A percentile compares a stretch with the other conserved stretches of the same genome.
These are phyloP conservation scores for Telopea speciosissima DNA, from an alignment of 177 flowering plant genomes.

Conservation along the genomic window DNA sequence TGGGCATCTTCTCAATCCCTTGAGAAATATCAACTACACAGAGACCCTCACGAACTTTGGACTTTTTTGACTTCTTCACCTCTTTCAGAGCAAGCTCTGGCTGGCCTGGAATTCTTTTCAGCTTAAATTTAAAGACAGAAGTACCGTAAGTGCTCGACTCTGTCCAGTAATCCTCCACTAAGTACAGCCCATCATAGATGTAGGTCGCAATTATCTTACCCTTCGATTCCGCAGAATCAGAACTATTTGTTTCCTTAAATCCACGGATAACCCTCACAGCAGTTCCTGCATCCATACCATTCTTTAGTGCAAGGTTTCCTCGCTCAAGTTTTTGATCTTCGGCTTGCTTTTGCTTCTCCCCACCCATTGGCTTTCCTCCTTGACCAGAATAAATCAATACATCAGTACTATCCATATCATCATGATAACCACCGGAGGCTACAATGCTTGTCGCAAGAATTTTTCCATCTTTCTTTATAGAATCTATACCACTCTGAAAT, in stretches of 20 bases:
- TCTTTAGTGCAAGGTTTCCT: conserved; percentile 74
- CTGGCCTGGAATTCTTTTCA: conserved; percentile 61
- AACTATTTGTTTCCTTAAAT: conserved; percentile 25
- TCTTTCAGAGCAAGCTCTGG: conserved; percentile 60
- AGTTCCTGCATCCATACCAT: conserved; percentile 36
- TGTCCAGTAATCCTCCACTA: conserved; percentile 47
- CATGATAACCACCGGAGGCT: conserved; percentile 61
- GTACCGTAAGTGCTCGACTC: conserved; percentile 46
- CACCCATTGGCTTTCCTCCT: conserved; percentile 50
- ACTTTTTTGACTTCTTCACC: conserved; percentile 50
- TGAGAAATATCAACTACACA: conserved; percentile 58
- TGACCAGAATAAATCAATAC: conserved; percentile 57
- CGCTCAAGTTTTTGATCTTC: conserved; percentile 80
- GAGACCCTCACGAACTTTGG: conserved; percentile 42
- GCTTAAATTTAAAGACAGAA: conserved; percentile 45
- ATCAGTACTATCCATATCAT: conserved; percentile 52
- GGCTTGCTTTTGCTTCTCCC: conserved; percentile 41
- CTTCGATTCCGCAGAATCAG: conserved; percentile 22
- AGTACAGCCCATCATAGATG: conserved; percentile 67
- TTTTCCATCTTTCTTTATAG: conserved; percentile 23
- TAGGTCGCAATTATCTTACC: conserved; percentile 28
- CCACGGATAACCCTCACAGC: conserved; percentile 80
- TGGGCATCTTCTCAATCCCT: conserved; percentile 58
- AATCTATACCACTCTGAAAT: conserved; percentile 62
- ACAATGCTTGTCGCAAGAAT: conserved; percentile 63